Conservation (phyloP, 1,139 yeast species). For the Scheffersomyces cryptocercus region DNA sequence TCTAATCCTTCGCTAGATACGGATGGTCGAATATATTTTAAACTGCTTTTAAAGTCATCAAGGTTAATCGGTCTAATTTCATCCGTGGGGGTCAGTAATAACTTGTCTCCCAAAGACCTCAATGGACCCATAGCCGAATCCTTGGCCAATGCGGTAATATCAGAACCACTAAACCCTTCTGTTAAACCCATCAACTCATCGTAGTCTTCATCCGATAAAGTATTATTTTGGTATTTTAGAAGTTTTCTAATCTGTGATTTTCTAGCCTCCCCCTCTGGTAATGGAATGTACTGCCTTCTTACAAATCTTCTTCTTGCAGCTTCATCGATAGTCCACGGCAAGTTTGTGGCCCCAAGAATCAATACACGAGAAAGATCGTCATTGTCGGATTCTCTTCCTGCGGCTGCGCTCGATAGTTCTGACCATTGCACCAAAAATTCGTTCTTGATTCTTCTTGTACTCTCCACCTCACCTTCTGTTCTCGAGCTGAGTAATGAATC, state of each 20-base stretch:
- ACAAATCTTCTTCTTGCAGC: slow-evolving; percentile 97
- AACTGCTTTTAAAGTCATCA: slow-evolving; percentile 74
- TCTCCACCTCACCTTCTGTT: slow-evolving; percentile 88
- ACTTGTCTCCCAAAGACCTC: slow-evolving; percentile 84
- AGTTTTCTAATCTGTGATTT: slow-evolving; percentile 70
- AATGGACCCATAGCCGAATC: slow-evolving; percentile 99
- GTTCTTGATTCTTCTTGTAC: slow-evolving; percentile 87
- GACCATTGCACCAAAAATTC: slow-evolving; percentile 97
- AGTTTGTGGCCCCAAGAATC: slow-evolving; percentile 91
- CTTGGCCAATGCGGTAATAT: slow-evolving; percentile 91
- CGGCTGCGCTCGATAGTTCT: slow-evolving; percentile 90
- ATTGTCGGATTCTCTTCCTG: slow-evolving; percentile 57
- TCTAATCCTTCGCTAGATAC: slow-evolving; percentile 82
- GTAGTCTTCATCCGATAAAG: slow-evolving; percentile 64
- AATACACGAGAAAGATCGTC: slow-evolving; percentile 63
- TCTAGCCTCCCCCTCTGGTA: slow-evolving; percentile 88
- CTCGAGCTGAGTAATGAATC: slow-evolving; percentile 87
- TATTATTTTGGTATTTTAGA: slow-evolving; percentile 73
- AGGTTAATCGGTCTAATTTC: slow-evolving; percentile 79
- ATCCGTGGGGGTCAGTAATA: slow-evolving; percentile 81
- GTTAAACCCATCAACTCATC: slow-evolving; percentile 61
- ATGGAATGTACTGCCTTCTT: slow-evolving; percentile 88
- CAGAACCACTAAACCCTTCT: slow-evolving; percentile 89
- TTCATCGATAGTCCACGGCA: slow-evolving; percentile 98
- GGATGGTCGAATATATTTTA: slow-evolving; percentile 86